These are phyloP conservation scores for Delphinella strobiligena DNA, from an alignment of 2,329 filamentous ascomycete species.

Conservation along the genomic window DNA sequence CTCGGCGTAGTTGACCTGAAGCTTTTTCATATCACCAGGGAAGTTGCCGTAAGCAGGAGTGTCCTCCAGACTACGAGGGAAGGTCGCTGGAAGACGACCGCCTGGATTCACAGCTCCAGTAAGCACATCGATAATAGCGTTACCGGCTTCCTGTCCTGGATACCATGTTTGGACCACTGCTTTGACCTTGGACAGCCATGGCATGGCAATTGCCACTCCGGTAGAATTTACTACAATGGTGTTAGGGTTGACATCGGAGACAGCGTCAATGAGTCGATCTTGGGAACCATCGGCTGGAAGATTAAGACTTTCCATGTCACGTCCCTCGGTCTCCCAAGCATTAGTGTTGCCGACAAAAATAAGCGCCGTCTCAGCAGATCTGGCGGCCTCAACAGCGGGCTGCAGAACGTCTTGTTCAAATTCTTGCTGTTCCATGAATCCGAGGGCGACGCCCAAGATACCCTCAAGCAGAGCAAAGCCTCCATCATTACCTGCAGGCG, in stretches of 20 bases:
- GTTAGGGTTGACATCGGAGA: slow-evolving; percentile 54
- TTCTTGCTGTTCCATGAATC: not conserved
- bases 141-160: slow-evolving; percentile 71
- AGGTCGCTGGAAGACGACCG: slow-evolving; percentile 71
- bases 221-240: slow-evolving; percentile 66
- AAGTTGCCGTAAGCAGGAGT: slow-evolving; percentile 30
- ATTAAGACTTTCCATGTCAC: slow-evolving; percentile 49
- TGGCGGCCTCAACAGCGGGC: slow-evolving; percentile 49
- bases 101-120: slow-evolving; percentile 64
- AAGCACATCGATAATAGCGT: slow-evolving; percentile 63
- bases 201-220: slow-evolving; percentile 52
- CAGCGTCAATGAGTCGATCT: slow-evolving; percentile 52
- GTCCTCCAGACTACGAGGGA: slow-evolving; percentile 58
- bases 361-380: slow-evolving; percentile 54
- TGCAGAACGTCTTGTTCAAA: not conserved
- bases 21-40: slow-evolving; percentile 45
- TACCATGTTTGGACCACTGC: slow-evolving; percentile 12
- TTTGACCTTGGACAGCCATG: slow-evolving; percentile 10
- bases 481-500: not conserved
- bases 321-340: slow-evolving; percentile 33
- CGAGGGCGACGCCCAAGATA: not conserved
- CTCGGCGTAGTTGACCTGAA: slow-evolving; percentile 57
- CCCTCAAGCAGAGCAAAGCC: not conserved
- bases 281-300: slow-evolving; percentile 47
- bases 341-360: slow-evolving; percentile 50